A percentile compares a stretch with the other conserved stretches of the same genome.
Evolutionary conservation across 2,329 filamentous ascomycete genomes (phyloP).

Genomic region (Cryphonectria naterciae): DNA sequence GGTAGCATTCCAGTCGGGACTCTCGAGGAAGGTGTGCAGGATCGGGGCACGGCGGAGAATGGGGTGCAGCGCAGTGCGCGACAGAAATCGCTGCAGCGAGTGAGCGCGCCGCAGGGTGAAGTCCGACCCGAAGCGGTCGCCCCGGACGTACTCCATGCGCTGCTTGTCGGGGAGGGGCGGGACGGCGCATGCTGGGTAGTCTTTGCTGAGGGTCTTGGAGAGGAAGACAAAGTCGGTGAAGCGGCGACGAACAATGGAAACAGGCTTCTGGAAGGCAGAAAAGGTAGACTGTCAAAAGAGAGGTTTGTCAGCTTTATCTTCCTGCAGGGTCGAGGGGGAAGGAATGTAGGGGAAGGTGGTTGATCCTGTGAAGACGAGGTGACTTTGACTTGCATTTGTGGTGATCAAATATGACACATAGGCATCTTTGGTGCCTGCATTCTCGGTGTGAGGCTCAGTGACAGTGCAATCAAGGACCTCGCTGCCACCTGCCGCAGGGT

Average conservation of each 20-base stretch:
- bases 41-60: slow-evolving; percentile 82
- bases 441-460: slow-evolving; percentile 85
- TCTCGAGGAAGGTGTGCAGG: slow-evolving; percentile 89
- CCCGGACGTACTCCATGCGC: slow-evolving; percentile 97
- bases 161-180: slow-evolving; percentile 97
- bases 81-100: slow-evolving; percentile 89
- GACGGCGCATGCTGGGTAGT: slow-evolving; percentile 90
- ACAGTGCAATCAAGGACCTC: slow-evolving; percentile 86
- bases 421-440: slow-evolving; percentile 93
- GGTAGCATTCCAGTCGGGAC: slow-evolving; percentile 92
- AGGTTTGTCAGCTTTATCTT: slow-evolving; percentile 2
- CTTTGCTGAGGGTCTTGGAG: slow-evolving; percentile 84
- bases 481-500: slow-evolving; percentile 64
- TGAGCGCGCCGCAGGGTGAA: slow-evolving; percentile 88
- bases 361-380: slow-evolving; percentile 32
- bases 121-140: slow-evolving; percentile 91
- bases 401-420: slow-evolving; percentile 96
- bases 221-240: slow-evolving; percentile 99
- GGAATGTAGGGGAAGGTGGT: slow-evolving; percentile 22
- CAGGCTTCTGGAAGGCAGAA: slow-evolving; percentile 83
- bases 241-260: slow-evolving; percentile 80
- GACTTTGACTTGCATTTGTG: slow-evolving; percentile 66
- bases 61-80: slow-evolving; percentile 84
- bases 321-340: slow-evolving; percentile 5
- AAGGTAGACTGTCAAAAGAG: slow-evolving; percentile 76